Evolutionary conservation across 257 asterid genomes (phyloP), one percentile per base, ranked within the genome.

Genomic region (Lithospermum erythrorhizon): DNA sequence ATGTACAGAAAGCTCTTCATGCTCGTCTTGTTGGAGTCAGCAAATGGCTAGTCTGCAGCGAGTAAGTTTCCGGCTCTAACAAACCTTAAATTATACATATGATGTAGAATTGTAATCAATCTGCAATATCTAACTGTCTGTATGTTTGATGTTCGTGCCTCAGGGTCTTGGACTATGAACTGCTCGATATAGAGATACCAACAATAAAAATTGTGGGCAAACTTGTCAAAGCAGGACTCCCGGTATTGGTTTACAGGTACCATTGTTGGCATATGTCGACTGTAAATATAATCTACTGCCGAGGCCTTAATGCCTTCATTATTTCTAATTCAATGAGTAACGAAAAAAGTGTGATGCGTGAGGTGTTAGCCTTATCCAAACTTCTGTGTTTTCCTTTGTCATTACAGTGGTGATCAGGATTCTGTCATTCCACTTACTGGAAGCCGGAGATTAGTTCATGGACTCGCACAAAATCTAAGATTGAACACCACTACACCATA

Each of bases 381-480:
- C 49, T 14, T 13, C 13, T 41, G 18, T 14, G 49, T 11, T 18
- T 22, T 10, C 57, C 25, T 45, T 19, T 19, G 9, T 17, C 20
- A 9, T n/a, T 15, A 14, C 84, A 87, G 94, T 62, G 94, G 95
- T 1, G 95, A 87, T 82, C 95, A 87, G 73, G 95, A 87, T 74
- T 87, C 95, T 9, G 95, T 87, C 48, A 77, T 87, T 61, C 95
- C 95, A 22, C 70, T 87, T 41, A 87, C 94, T 0, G 95, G 95
- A 54, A 87, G 83, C 24, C 83, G 95, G 25, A 79, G 65, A 59
- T 70, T 84, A 61, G 90, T 84, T 37, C 87, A 81, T 59, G 66
- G 69, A 30, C 73, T 87, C 48, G 94, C 94, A 4, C 62, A 75
- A 17, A 58, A 70, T 58, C 47, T 87, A 15, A 66, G 66, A 72